Conservation (phyloP, 352 stramenopile genomes). For the Aphanomyces invadans region DNA sequence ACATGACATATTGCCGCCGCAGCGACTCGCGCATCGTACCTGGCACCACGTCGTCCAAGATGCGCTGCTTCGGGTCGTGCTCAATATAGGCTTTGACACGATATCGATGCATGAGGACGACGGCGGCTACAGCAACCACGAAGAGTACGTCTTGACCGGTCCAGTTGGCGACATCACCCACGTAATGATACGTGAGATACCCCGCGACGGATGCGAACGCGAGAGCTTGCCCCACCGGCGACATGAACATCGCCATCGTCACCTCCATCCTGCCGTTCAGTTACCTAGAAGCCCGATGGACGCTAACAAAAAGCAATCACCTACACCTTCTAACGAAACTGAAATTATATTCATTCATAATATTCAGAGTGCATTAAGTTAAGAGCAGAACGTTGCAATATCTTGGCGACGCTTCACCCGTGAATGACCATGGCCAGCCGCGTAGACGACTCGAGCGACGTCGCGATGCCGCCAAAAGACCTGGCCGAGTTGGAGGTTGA, state of each 20-base stretch:
- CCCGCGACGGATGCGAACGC: not conserved
- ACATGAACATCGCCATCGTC: not conserved
- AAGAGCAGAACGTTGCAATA: not conserved
- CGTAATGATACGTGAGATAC: slow-evolving; percentile 11
- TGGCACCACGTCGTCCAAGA: slow-evolving; percentile 20
- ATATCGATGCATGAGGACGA: slow-evolving; percentile 50
- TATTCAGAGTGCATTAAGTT: not conserved
- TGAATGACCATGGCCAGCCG: too few species aligned
- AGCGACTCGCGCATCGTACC: not conserved
- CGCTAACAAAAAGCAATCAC: not conserved
- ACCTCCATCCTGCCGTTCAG: not conserved
- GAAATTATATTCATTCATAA: not conserved
- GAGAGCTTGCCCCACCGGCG: not conserved
- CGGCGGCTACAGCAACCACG: slow-evolving; percentile 41
- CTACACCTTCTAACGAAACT: not conserved
- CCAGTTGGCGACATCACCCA: slow-evolving; percentile 28
- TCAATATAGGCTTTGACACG: slow-evolving; percentile 43
- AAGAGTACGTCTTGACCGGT: slow-evolving; percentile 52
- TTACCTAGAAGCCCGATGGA: not conserved
- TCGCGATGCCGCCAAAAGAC: slow-evolving; percentile 19
- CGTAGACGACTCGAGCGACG: not conserved
- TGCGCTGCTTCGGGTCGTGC: slow-evolving; percentile 28
- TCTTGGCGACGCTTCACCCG: too few species aligned
- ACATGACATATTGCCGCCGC: not conserved
- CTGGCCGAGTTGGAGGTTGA: not conserved